phyloP scores from a whole-genome alignment of 2,329 filamentous ascomycete species.

The Aspergillus sp. region DNA sequence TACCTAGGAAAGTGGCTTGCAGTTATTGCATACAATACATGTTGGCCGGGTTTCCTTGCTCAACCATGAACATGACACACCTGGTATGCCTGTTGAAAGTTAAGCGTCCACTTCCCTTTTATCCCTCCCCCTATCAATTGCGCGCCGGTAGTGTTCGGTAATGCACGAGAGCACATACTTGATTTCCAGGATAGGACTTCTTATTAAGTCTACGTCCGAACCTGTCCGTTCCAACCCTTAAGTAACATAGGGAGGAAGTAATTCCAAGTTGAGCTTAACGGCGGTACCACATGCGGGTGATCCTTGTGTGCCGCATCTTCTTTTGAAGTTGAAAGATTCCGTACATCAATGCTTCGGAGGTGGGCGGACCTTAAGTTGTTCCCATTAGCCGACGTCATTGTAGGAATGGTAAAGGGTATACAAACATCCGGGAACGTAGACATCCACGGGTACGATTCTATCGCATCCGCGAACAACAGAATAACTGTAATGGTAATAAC shows the following conservation, averaged over 20 bases:
- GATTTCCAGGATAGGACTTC: background rate
- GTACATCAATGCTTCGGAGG: constrained; percentile 59
- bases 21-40: background rate
- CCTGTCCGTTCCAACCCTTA: background rate
- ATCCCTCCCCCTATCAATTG: background rate
- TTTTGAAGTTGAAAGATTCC: constrained; percentile 78
- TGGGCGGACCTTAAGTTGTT: constrained; percentile 47
- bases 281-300: constrained; percentile 61
- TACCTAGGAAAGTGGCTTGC: background rate
- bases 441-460: constrained; percentile 78
- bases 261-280: constrained; percentile 36
- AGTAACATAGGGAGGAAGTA: background rate
- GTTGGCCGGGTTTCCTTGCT: background rate
- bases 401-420: constrained; percentile 35
- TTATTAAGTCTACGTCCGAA: background rate
- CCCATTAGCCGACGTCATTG: constrained; percentile 10
- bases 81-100: background rate
- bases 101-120: background rate
- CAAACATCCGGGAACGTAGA: constrained; percentile 80
- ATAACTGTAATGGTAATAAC: constrained; percentile 88
- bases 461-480: constrained; percentile 76
- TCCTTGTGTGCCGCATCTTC: constrained; percentile 67
- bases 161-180: background rate
- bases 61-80: background rate
- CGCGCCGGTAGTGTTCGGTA: background rate